Percentiles rank a stretch among this genome's conserved stretches.
Evolutionary conservation across 202 grass and related monocot genomes (phyloP).

Genomic region (Schoenoplectus tabernaemontani): DNA sequence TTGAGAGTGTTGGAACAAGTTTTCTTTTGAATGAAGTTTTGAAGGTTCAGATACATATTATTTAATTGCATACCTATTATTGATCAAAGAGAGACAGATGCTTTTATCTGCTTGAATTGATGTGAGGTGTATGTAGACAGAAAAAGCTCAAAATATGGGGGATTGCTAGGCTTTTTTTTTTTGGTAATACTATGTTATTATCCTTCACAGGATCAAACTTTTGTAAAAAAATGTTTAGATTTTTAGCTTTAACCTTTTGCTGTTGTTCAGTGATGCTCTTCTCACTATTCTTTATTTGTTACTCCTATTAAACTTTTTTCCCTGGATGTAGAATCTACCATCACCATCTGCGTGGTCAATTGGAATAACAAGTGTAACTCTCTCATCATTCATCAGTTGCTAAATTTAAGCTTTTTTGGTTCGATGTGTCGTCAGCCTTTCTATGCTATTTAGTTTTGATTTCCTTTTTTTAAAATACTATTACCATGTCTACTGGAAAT

Average conservation of each 20-base stretch:
- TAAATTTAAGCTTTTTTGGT: neutral
- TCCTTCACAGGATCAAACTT: neutral
- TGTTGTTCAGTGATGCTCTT: neutral
- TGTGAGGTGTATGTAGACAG: neutral
- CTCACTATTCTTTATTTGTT: neutral
- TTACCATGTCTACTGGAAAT: neutral
- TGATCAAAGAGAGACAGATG: neutral
- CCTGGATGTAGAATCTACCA: neutral
- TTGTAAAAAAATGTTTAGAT: neutral
- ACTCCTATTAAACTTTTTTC: neutral
- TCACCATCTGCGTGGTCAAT: neutral
- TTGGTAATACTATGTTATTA: neutral
- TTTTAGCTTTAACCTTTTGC: neutral
- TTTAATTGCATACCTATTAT: neutral
- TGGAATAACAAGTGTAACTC: neutral
- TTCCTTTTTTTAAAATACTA: neutral
- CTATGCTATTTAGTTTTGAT: neutral
- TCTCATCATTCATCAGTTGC: neutral
- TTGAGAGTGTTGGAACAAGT: neutral
- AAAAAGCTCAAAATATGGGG: neutral
- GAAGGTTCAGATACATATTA: neutral
- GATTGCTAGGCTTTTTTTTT: neutral
- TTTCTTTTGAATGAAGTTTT: neutral
- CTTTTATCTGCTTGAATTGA: neutral
- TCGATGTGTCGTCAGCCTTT: neutral